Evolutionary conservation across 2,329 filamentous ascomycete genomes (phyloP), one percentile per base, ranked within the genome.

Genomic region (Exophiala aquamarina): DNA sequence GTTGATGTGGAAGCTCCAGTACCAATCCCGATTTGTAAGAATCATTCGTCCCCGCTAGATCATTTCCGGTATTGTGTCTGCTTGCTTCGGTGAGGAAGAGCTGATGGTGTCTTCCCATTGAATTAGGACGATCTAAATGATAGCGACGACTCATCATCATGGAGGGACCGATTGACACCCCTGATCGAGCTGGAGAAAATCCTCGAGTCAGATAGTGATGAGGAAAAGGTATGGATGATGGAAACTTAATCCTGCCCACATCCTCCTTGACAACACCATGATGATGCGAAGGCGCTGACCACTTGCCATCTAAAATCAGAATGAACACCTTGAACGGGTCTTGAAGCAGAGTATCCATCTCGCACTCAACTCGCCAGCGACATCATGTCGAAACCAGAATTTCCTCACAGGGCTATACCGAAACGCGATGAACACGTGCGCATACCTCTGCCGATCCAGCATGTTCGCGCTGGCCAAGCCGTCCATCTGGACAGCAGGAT

Each of bases 381-480:
- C 14, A 61, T 69, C 17, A 46, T 62, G 13, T 83, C 80, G 50
- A 13, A 77, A 75, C 55, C 56, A 66, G 34, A 32, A 51, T 10
- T 56, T 69, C 14, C 62, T 78, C 3, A 54, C 58, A 1, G 46
- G 59, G 2, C 59, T 65, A 8, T 77, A 77, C 59, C 54, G 63
- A n/a, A 63, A 71, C 2, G 42, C 45, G 21, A 23, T 11, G 17
- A 84, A 82, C 52, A 70, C 77, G 38, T 72, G 79, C 46, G 73
- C 76, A 19, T 83, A 89, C 59, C 69, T 90, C 23, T 79, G 77
- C 53, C 74, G 77, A 10, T 89, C 85, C 1, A 79, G 74, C 15
- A 71, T 89, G 2, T 87, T 80, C 61, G 69, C 76, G 9, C 74
- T 77, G n/a, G 76, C 78, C 2, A 76, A 76, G 15, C 71, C 67